Evolutionary conservation across 352 stramenopile genomes (phyloP).

Genomic region (Globisporangium cederbergense): DNA sequence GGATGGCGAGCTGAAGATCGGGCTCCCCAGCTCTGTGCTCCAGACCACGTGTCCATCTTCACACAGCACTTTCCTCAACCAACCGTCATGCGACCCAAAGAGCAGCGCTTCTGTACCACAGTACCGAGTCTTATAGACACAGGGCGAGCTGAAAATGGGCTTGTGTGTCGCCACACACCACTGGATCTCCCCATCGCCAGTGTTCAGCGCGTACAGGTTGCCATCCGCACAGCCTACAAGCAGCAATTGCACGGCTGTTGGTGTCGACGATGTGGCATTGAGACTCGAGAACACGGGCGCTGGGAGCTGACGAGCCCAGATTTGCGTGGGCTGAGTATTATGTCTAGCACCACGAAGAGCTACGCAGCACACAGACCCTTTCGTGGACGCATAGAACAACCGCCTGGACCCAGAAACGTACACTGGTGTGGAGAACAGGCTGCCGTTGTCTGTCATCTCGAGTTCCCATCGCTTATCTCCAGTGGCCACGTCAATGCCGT

Average conservation of each 20-base stretch:
- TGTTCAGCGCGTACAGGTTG: constrained; percentile 33
- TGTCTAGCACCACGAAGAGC: not conserved
- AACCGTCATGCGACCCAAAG: constrained; percentile 55
- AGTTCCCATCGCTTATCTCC: constrained; percentile 27
- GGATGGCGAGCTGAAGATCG: constrained; percentile 47
- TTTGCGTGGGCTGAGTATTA: not conserved
- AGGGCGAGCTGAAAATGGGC: constrained; percentile 59
- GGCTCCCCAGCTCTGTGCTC: constrained; percentile 22
- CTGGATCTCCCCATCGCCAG: constrained; percentile 18
- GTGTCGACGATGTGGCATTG: constrained; percentile 4
- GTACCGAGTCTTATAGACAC: constrained; percentile 21
- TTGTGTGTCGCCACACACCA: constrained; percentile 44
- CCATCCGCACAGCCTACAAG: constrained; percentile 51
- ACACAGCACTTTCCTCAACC: constrained; percentile 35
- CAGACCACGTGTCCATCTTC: constrained; percentile 32
- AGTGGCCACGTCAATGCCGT: constrained; percentile 26
- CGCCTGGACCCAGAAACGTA: constrained; percentile 20
- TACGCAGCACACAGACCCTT: constrained; percentile 29
- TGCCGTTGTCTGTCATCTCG: constrained; percentile 25
- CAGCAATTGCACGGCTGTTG: constrained; percentile 17
- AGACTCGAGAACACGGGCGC: constrained; percentile 57
- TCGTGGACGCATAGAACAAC: constrained; percentile 42
- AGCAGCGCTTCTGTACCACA: constrained; percentile 14
- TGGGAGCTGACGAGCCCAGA: constrained; percentile 21
- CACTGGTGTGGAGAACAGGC: constrained; percentile 46